phyloP scores from a whole-genome alignment of 2,329 filamentous ascomycete genomes.

The Colletotrichum truncatum region DNA sequence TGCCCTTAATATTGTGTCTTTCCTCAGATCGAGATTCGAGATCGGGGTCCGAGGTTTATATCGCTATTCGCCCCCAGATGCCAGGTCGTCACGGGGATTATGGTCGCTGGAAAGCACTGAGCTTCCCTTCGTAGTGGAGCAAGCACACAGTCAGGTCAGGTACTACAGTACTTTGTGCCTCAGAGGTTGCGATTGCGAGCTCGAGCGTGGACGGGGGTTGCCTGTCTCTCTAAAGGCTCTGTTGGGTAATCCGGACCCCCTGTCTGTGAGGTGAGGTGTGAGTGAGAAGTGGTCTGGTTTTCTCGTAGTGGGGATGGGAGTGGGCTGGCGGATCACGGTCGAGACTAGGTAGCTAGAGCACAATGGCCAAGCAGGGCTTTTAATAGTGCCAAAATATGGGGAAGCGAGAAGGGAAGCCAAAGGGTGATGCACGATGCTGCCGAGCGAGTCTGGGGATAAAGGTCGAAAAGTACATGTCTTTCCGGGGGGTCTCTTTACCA shows the following conservation, averaged over 20 bases:
- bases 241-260: slow-evolving; percentile 20
- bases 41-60: slow-evolving; percentile 24
- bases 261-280: slow-evolving; percentile 3
- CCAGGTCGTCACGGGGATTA: slow-evolving; percentile 3
- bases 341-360: slow-evolving; percentile 14
- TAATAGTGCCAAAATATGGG: slow-evolving; percentile 27
- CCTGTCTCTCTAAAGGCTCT: slow-evolving; percentile 18
- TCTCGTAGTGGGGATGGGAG: slow-evolving; percentile 13
- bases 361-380: slow-evolving; percentile 21
- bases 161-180: not conserved
- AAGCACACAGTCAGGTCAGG: not conserved
- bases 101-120: not conserved
- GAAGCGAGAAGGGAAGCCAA: slow-evolving; percentile 19
- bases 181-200: slow-evolving; percentile 1
- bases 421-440: slow-evolving; percentile 25
- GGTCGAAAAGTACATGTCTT: not conserved
- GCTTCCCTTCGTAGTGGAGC: not conserved
- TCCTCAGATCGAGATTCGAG: slow-evolving; percentile 24
- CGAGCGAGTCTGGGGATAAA: slow-evolving; percentile 19
- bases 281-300: slow-evolving; percentile 2
- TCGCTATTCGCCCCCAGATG: not conserved
- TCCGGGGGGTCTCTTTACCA: not conserved
- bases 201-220: slow-evolving; percentile 17
- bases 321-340: slow-evolving; percentile 1
- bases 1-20: not conserved